These are phyloP conservation scores for Cnidoscolus chayamansa DNA, from an alignment of 441 rosid genomes.

Conservation along the genomic window DNA sequence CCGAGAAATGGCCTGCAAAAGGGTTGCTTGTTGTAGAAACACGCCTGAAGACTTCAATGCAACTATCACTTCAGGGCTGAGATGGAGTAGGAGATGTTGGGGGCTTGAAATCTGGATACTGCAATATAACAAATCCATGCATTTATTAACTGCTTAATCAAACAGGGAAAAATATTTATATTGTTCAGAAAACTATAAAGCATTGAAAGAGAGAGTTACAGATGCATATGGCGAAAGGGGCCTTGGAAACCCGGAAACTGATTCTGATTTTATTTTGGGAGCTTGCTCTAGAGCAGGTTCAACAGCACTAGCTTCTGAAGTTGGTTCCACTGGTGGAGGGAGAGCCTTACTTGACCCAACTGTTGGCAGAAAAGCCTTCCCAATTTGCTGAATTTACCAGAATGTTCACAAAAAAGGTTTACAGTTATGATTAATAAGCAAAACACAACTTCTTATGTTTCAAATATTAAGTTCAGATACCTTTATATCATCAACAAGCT, in stretches of 20 bases:
- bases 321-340: constrained; percentile 47
- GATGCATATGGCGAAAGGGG: constrained; percentile 41
- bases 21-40: constrained; percentile 15
- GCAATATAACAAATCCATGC: constrained; percentile 25
- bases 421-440: not conserved
- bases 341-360: constrained; percentile 46
- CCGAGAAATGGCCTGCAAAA: constrained; percentile 10
- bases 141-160: constrained; percentile 5
- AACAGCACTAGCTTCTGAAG: constrained; percentile 32
- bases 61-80: constrained; percentile 45
- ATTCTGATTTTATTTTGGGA: constrained; percentile 41
- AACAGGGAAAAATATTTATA: not conserved
- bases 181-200: not conserved
- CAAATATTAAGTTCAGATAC: constrained; percentile 32
- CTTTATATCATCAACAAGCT: constrained; percentile 76
- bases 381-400: constrained; percentile 57
- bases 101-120: constrained; percentile 93
- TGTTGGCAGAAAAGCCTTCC: constrained; percentile 70
- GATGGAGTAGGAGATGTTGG: constrained; percentile 90
- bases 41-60: constrained; percentile 7
- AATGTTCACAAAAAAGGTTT: not conserved
- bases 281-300: constrained; percentile 35
- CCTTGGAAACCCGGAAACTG: constrained; percentile 45
- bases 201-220: constrained; percentile 38
- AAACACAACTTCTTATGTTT: not conserved